Conservation (phyloP, 2,329 filamentous ascomycete species). For the Stachybotrys elegans region DNA sequence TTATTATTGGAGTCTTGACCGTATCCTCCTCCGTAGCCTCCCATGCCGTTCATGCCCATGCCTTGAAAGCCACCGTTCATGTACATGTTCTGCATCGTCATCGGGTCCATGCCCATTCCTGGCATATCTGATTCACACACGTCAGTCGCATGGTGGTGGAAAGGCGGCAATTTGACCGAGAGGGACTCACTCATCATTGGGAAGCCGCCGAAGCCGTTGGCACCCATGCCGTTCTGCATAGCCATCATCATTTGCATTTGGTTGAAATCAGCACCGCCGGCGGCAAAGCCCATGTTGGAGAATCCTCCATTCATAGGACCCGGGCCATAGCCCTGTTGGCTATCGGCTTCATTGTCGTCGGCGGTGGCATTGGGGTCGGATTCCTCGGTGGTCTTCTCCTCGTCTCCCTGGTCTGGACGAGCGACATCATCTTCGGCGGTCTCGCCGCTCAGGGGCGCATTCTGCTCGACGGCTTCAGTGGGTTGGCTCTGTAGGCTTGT, state of each 20-base stretch:
- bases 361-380: no score
- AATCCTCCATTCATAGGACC: conserved; percentile 43
- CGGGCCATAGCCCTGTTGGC: conserved; percentile 26
- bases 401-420: conserved; percentile 8
- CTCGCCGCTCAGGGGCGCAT: no score
- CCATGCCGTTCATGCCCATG: conserved; percentile 77
- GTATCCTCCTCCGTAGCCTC: conserved; percentile 62
- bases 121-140: conserved; percentile 57
- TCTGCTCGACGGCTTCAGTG: no score
- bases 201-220: conserved; percentile 51
- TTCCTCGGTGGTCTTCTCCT: conserved; percentile 13
- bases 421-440: conserved; percentile 12
- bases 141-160: not conserved
- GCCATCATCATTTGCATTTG: conserved; percentile 80
- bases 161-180: not conserved
- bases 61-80: conserved; percentile 76
- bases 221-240: conserved; percentile 64
- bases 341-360: conserved; percentile 23
- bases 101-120: conserved; percentile 79
- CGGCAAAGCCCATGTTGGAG: conserved; percentile 54
- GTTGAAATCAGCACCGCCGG: conserved; percentile 58
- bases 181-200: conserved; percentile 79
- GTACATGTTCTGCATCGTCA: conserved; percentile 69
- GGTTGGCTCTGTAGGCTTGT: no score
- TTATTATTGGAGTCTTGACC: conserved; percentile 65